These are phyloP conservation scores for Aspergillus amoenus DNA, from an alignment of 2,329 filamentous ascomycete species.

Conservation along the genomic window DNA sequence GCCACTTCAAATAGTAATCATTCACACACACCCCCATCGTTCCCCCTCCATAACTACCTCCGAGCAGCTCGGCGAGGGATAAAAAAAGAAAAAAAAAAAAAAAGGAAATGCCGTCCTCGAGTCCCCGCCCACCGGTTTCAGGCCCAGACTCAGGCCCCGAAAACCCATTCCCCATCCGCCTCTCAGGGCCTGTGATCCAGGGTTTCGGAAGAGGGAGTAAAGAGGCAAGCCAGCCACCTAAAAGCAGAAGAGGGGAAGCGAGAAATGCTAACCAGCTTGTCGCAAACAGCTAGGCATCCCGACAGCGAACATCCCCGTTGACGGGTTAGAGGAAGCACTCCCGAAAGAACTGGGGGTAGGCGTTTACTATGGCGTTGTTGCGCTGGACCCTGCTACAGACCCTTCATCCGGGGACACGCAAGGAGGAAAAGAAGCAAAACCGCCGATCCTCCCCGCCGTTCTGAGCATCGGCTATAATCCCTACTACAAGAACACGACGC, in stretches of 20 bases:
- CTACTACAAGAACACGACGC: conserved; percentile 88
- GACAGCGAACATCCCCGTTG: conserved; percentile 79
- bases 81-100: conserved; percentile 2
- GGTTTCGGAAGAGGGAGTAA: conserved; percentile 93
- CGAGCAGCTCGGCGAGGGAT: not conserved
- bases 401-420: not conserved
- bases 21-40: not conserved
- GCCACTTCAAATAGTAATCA: not conserved
- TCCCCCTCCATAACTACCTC: not conserved
- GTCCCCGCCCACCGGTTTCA: conserved; percentile 66
- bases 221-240: conserved; percentile 60
- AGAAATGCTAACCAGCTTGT: not conserved
- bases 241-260: not conserved
- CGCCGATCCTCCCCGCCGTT: conserved; percentile 74
- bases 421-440: not conserved
- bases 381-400: conserved; percentile 55
- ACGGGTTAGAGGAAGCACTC: conserved; percentile 62
- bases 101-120: conserved; percentile 46
- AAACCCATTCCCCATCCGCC: conserved; percentile 75
- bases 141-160: conserved; percentile 73
- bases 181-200: conserved; percentile 84
- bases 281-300: conserved; percentile 78
- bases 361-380: conserved; percentile 92
- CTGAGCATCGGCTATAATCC: conserved; percentile 97
- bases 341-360: conserved; percentile 64